Base-by-base conservation (phyloP, 805 yeast species). In the Candida lessepsii region DNA sequence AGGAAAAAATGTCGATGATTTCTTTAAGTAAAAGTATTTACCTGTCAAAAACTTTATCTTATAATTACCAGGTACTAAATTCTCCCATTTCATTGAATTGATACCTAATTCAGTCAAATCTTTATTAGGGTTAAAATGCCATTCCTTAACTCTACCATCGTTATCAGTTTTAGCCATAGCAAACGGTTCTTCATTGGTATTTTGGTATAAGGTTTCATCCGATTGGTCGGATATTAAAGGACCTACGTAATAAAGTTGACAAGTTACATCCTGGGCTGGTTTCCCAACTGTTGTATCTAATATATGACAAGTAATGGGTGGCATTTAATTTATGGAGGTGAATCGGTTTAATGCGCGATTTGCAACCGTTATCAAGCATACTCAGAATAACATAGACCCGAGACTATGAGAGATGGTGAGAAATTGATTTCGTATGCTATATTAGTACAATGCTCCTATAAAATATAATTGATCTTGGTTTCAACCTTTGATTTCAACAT, bases 251-350 rank as follows among this genome's bases (percentile, higher is more conserved):
- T 67, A 77, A 26, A 84, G 63, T 20, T 80, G 80, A 55, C 93
- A 86, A 2, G 71, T 63, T n/a, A 90, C 90, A n/a, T 71, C 73
- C 0, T 64, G 57, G 1, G 96, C 96, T 1, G 98, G 98, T 44
- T 69, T 73, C 1, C 98, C 98, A 6, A 71, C 62, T 8, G 85
- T 81, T 5, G 96, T 89, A 54, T 90, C 96, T 16, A 90, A 70
- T 8, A 90, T 77, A 59, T 90, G 98, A 65, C 97, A 90, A 2
- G 96, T 89, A 28, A 89, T 77, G 31, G 91, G 91, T 9, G 39
- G 29, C 39, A 35, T 26, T n/a, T n/a, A n/a, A n/a, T n/a, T n/a
- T n/a, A n/a, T n/a, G n/a, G 23, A 20, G 20, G 19, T 5, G 14
- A 14, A 19, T 31, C 33, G 33, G 33, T 17, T 24, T 29, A 29